phyloP scores from a whole-genome alignment of 345 rosid species.

The Salix arbutifolia region DNA sequence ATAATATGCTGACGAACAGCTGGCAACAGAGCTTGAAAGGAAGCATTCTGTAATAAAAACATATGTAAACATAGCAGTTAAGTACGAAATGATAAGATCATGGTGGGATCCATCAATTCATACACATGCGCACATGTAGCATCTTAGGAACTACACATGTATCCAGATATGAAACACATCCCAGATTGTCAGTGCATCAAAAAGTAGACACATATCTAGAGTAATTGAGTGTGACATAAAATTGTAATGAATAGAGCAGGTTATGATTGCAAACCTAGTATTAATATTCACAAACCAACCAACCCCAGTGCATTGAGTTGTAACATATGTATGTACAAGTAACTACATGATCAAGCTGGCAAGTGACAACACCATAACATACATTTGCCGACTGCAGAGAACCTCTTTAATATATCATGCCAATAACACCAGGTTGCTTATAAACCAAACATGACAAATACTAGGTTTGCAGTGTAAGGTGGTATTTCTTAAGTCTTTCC shows the following conservation, averaged over 20 bases:
- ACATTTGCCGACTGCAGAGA: not conserved
- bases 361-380: no score
- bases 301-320: not conserved
- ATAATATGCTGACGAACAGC: conserved; percentile 75
- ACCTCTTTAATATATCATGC: not conserved
- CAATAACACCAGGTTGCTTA: not conserved
- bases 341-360: no score
- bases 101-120: no score
- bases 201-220: not conserved
- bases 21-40: conserved; percentile 81
- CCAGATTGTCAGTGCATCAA: not conserved
- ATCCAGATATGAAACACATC: not conserved
- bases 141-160: not conserved
- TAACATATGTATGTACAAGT: not conserved
- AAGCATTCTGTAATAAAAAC: conserved; percentile 51
- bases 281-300: not conserved
- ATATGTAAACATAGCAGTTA: conserved; percentile 5
- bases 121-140: not conserved
- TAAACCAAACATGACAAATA: not conserved
- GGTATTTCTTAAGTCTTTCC: not conserved
- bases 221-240: not conserved
- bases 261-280: not conserved
- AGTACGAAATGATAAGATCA: not conserved
- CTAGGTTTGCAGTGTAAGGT: not conserved
- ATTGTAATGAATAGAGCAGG: not conserved